Percentiles rank a stretch among this genome's conserved stretches.
These are phyloP conservation scores for Anisogramma anomala DNA, from an alignment of 2,329 filamentous ascomycete genomes.

Conservation along the genomic window DNA sequence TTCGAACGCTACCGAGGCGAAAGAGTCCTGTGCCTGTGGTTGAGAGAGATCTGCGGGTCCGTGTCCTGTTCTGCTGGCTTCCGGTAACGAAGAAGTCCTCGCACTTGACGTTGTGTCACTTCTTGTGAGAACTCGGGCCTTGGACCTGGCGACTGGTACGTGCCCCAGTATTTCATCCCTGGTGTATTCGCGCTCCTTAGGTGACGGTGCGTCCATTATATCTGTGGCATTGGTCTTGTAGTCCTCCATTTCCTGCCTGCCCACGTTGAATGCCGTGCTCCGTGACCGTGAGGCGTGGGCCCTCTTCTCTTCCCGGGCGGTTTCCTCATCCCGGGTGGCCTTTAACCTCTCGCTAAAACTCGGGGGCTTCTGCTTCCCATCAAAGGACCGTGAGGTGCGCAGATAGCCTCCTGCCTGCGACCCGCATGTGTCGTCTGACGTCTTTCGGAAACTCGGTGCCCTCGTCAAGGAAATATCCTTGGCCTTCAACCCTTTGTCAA, in stretches of 20 bases:
- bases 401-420: conserved; percentile 30
- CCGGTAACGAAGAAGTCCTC: conserved; percentile 15
- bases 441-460: conserved; percentile 40
- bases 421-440: conserved; percentile 20
- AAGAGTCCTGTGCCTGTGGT: conserved; percentile 14
- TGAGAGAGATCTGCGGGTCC: conserved; percentile 15
- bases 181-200: conserved; percentile 36
- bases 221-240: conserved; percentile 48
- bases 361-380: conserved; percentile 28
- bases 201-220: conserved; percentile 37
- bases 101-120: conserved; percentile 32
- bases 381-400: conserved; percentile 27
- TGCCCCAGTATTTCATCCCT: conserved; percentile 49
- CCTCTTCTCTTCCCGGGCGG: conserved; percentile 36
- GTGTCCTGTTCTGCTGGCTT: conserved; percentile 9
- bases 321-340: conserved; percentile 50
- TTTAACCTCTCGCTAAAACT: conserved; percentile 81
- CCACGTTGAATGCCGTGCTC: conserved; percentile 45
- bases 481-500: conserved; percentile 76
- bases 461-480: conserved; percentile 76
- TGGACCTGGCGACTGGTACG: conserved; percentile 16
- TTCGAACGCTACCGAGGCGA: conserved; percentile 31
- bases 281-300: conserved; percentile 41
- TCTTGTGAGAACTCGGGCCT: conserved; percentile 25
- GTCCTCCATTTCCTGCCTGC: conserved; percentile 45